Percentiles rank a stretch among this genome's conserved stretches.
phyloP scores from a whole-genome alignment of 805 yeast species.

The Barnettozyma pratensis region DNA sequence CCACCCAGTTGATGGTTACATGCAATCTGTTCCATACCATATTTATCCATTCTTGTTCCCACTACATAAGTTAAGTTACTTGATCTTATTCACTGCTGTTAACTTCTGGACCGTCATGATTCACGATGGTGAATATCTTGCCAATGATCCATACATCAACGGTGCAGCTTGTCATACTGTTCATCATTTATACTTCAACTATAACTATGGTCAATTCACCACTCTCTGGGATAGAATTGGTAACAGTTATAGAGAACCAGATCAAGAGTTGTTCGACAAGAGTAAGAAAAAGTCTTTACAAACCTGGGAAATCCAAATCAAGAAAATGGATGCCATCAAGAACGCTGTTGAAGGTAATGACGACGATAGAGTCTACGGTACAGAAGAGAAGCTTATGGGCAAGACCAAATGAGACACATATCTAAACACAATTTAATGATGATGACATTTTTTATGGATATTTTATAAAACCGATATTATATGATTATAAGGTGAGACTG shows the following conservation, averaged over 20 bases:
- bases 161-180: constrained; percentile 99
- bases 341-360: constrained; percentile 70
- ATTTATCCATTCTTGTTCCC: constrained; percentile 90
- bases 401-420: background rate
- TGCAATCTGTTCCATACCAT: constrained; percentile 92
- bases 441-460: background rate
- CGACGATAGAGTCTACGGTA: constrained; percentile 71
- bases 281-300: constrained; percentile 48
- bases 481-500: no score
- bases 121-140: constrained; percentile 94
- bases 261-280: constrained; percentile 73
- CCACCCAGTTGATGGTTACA: constrained; percentile 96
- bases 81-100: constrained; percentile 80
- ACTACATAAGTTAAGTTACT: constrained; percentile 79
- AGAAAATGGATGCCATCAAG: constrained; percentile 75
- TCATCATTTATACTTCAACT: constrained; percentile 95
- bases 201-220: constrained; percentile 97
- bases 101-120: constrained; percentile 98
- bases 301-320: constrained; percentile 67
- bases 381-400: constrained; percentile 31
- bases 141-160: constrained; percentile 89
- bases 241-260: constrained; percentile 89
- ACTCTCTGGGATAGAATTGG: constrained; percentile 98
- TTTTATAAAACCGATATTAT: no score
- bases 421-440: background rate